These are phyloP conservation scores for Karstenula rhodostoma DNA, from an alignment of 2,329 filamentous ascomycete genomes.

Conservation along the genomic window DNA sequence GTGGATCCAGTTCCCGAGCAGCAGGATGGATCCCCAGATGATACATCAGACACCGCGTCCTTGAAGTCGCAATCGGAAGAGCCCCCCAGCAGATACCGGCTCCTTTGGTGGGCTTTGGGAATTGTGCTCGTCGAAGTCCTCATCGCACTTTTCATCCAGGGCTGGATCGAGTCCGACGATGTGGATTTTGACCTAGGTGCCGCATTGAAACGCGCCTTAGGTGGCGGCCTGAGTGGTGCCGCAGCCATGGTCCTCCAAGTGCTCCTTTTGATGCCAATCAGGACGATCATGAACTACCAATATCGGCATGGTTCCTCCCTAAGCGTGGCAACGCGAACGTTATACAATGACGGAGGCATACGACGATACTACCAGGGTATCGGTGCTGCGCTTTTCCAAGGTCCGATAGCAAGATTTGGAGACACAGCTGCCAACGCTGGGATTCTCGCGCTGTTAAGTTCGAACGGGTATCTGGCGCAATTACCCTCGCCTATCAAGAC, in stretches of 20 bases:
- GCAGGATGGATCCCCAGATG: conserved; percentile 14
- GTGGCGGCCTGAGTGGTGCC: conserved; percentile 39
- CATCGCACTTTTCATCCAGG: conserved; percentile 34
- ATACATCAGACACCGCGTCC: conserved; percentile 14
- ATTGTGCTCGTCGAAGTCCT: conserved; percentile 23
- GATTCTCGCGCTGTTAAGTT: conserved; percentile 36
- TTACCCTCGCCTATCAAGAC: conserved; percentile 39
- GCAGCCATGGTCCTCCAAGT: conserved; percentile 43
- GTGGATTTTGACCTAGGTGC: conserved; percentile 39
- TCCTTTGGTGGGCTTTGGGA: conserved; percentile 29
- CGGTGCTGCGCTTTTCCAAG: conserved; percentile 35
- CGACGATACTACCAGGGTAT: conserved; percentile 39
- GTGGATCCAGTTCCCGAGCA: conserved; percentile 9
- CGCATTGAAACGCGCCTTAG: conserved; percentile 36
- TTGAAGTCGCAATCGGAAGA: conserved; percentile 22
- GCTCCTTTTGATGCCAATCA: conserved; percentile 39
- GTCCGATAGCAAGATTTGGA: conserved; percentile 39
- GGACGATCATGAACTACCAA: conserved; percentile 44
- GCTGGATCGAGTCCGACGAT: conserved; percentile 39
- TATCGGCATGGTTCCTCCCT: conserved; percentile 40
- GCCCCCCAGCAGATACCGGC: conserved; percentile 23
- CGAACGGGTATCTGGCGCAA: conserved; percentile 33
- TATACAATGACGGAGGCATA: conserved; percentile 36
- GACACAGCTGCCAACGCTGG: conserved; percentile 43
- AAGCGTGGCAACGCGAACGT: conserved; percentile 32